These are phyloP conservation scores for Citrus inodora DNA, from an alignment of 345 rosid species.

Conservation along the genomic window DNA sequence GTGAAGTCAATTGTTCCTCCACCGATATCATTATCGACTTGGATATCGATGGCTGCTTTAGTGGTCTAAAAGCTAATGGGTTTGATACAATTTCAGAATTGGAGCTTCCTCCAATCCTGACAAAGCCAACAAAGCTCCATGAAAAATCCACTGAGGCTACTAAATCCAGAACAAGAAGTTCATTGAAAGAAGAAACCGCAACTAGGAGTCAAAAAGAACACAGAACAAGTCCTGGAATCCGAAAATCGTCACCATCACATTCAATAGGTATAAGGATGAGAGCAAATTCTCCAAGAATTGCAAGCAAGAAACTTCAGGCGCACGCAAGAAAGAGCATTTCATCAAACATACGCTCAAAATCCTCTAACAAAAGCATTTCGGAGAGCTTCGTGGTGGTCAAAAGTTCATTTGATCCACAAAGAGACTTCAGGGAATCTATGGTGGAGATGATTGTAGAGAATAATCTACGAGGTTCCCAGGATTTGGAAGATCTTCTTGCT, in stretches of 20 bases:
- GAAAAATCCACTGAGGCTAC: not conserved
- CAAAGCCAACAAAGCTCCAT: conserved; percentile 24
- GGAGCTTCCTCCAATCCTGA: conserved; percentile 40
- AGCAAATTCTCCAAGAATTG: conserved; percentile 49
- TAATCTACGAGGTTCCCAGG: conserved; percentile 52
- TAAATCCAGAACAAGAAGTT: conserved; percentile 1
- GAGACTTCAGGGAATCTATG: conserved; percentile 86
- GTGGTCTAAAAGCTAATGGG: conserved; percentile 13
- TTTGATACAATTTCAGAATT: conserved; percentile 20
- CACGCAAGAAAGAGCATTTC: conserved; percentile 34
- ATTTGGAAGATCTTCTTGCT: conserved; percentile 81
- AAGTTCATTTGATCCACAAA: conserved; percentile 68
- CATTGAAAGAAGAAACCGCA: no score
- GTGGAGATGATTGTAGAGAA: conserved; percentile 84
- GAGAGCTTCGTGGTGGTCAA: conserved; percentile 59
- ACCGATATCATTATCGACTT: conserved; percentile 45
- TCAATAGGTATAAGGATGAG: conserved; percentile 51
- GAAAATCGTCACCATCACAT: conserved; percentile 20
- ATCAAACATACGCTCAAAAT: not conserved
- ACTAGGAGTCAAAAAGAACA: conserved; percentile 11
- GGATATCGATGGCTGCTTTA: conserved; percentile 19
- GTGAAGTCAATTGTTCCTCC: conserved; percentile 29
- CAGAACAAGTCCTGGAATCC: conserved; percentile 12
- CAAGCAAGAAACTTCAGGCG: conserved; percentile 33
- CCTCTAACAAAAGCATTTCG: conserved; percentile 25